Evolutionary conservation across 345 rosid genomes (phyloP).

Genomic region (Dipteronia dyeriana): DNA sequence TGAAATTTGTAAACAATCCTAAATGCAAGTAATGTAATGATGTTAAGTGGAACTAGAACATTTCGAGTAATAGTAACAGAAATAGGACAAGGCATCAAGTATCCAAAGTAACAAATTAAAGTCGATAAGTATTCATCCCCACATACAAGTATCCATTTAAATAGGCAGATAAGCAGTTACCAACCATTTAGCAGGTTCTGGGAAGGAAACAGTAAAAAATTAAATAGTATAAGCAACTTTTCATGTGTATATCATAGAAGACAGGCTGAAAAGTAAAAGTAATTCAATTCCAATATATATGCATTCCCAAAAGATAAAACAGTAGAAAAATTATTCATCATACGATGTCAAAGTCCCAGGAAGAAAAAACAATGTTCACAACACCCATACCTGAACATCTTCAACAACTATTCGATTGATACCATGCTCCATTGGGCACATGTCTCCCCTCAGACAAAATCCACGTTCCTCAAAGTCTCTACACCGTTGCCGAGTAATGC

Average conservation of each 20-base stretch:
- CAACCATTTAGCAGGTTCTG: too few relatives aligned
- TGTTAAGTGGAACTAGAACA: not conserved
- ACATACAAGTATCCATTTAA: not conserved
- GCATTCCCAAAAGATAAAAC: not conserved
- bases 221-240: too few relatives aligned
- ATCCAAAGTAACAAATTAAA: conserved; percentile 5
- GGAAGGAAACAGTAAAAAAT: too few relatives aligned
- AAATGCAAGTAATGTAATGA: not conserved
- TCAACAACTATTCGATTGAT: conserved; percentile 95
- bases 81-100: not conserved
- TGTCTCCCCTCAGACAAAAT: conserved; percentile 96
- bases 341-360: not conserved
- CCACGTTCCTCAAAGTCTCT: conserved; percentile 99
- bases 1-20: not conserved
- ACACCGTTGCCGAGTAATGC: conserved; percentile 81
- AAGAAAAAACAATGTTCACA: not conserved
- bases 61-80: not conserved
- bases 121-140: not conserved
- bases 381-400: conserved; percentile 81
- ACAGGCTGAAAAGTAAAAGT: not conserved
- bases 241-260: not conserved
- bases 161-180: not conserved
- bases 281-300: not conserved
- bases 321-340: not conserved
- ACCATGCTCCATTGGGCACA: conserved; percentile 99